Percentiles rank a stretch among this genome's conserved stretches.
phyloP scores from a whole-genome alignment of 495 filamentous ascomycete species.

The Penicillium crystallinum region DNA sequence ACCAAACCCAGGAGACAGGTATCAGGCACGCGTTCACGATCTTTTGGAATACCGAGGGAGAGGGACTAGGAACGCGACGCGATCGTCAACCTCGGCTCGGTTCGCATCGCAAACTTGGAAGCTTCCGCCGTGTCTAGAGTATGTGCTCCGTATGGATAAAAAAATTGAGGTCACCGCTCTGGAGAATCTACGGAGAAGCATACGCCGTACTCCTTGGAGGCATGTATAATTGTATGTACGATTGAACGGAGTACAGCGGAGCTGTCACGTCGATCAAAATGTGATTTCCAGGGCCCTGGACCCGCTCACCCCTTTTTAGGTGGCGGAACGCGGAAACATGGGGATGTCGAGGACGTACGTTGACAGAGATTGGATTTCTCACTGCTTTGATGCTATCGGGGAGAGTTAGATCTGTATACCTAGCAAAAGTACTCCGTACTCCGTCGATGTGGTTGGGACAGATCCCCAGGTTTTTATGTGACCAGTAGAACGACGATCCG shows the following conservation, averaged over 20 bases:
- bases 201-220: background rate
- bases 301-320: background rate
- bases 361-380: background rate
- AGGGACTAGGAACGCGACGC: background rate
- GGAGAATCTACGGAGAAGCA: background rate
- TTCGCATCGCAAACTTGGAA: no score
- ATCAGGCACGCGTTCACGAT: conserved; percentile 2
- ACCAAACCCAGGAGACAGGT: conserved; percentile 9
- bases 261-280: conserved; percentile 3
- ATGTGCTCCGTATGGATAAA: background rate
- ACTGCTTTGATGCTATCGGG: background rate
- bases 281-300: background rate
- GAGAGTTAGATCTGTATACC: background rate
- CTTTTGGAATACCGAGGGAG: conserved; percentile 14
- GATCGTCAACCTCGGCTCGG: conserved; percentile 13
- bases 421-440: background rate
- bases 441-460: background rate
- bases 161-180: background rate
- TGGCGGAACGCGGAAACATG: conserved; percentile 11
- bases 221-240: no score
- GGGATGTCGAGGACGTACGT: conserved; percentile 4
- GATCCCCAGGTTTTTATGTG: background rate
- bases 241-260: background rate
- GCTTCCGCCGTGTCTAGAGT: no score
- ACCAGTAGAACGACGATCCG: background rate